Percentiles rank a stretch among this genome's conserved stretches.
Evolutionary conservation across 1,284 basidiomycete species (phyloP).

Genomic region (Malassezia sp.): DNA sequence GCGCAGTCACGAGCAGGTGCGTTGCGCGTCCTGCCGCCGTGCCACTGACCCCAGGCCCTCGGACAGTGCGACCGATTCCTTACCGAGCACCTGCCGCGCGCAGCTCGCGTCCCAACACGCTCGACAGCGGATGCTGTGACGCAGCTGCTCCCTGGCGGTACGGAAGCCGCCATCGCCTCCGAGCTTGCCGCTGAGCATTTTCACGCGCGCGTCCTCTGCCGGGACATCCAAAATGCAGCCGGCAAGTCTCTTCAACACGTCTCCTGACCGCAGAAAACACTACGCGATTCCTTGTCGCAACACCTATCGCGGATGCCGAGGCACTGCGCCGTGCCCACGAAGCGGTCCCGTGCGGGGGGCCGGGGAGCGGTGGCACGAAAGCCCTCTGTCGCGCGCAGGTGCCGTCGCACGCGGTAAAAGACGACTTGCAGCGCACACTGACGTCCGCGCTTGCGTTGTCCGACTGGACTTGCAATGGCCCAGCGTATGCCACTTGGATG

Average conservation of each 20-base stretch:
- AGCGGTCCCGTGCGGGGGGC: too few relatives aligned
- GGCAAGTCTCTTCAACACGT: neutral
- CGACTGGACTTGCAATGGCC: too few relatives aligned
- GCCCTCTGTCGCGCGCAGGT: too few relatives aligned
- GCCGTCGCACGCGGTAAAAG: too few relatives aligned
- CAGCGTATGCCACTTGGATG: too few relatives aligned
- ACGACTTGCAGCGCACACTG: too few relatives aligned
- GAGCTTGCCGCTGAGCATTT: slow-evolving; percentile 4
- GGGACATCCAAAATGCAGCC: slow-evolving; percentile 9
- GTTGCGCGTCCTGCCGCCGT: too few relatives aligned
- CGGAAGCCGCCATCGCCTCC: slow-evolving; percentile 9
- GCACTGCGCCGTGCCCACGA: too few relatives aligned
- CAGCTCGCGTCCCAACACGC: neutral
- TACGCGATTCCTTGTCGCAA: slow-evolving; percentile 12
- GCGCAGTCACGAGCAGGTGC: too few relatives aligned
- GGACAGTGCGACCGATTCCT: slow-evolving; percentile 13
- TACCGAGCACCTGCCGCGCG: slow-evolving; percentile 1
- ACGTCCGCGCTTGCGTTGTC: too few relatives aligned
- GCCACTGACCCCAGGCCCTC: slow-evolving; percentile 13
- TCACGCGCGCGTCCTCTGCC: neutral
- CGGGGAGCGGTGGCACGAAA: too few relatives aligned
- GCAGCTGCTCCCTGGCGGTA: neutral
- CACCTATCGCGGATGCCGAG: too few relatives aligned
- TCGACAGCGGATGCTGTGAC: slow-evolving; percentile 13
- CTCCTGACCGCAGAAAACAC: slow-evolving; percentile 3